Evolutionary conservation across 352 stramenopile genomes (phyloP), one percentile per base, ranked within the genome.

Genomic region (Phytophthora pini): DNA sequence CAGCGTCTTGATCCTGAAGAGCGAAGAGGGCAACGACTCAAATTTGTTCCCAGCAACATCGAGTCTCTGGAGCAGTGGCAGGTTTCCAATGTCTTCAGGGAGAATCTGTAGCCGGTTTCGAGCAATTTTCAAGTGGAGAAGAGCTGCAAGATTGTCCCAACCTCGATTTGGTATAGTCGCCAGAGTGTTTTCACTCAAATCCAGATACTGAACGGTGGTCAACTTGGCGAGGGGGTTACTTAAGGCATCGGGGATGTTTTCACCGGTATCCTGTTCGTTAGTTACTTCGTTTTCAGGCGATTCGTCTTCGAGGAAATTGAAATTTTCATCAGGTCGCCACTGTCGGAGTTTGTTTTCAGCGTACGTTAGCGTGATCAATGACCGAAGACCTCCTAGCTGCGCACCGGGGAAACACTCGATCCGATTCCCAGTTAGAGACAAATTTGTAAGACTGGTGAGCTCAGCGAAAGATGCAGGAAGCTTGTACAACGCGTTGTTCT

Each of bases 31-130:
- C 0, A 89, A 13, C 0, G 20, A 39, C 0, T 36, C 53, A 29
- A 89, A 51, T 27, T 75, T 80, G 52, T 89, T 89, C 46, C 49
- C 47, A 29, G 72, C 79, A 40, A 76, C n/a, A 44, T 86, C 80
- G 12, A 89, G 80, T 4, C 64, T 51, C 26, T 74, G 63, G 2
- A 89, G 56, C 8, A 53, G 63, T 2, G 41, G 22, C 4, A 84
- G 58, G 1, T 54, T 58, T 26, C 59, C 59, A 5, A 87, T 38
- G 4, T 38, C 44, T 3, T n/a, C 6, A 0, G 80, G 78, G 1
- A 89, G 31, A 10, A 10, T 27, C 27, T 69, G 31, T 1, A 89
- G 65, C 4, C 75, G 82, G 59, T 88, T 89, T 43, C 73, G 64
- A 17, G 39, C 43, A 8, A 89, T 63, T 34, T 75, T 79, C 20